Conservation (phyloP, 208 protist species). For the Trichomonas vaginalis region DNA sequence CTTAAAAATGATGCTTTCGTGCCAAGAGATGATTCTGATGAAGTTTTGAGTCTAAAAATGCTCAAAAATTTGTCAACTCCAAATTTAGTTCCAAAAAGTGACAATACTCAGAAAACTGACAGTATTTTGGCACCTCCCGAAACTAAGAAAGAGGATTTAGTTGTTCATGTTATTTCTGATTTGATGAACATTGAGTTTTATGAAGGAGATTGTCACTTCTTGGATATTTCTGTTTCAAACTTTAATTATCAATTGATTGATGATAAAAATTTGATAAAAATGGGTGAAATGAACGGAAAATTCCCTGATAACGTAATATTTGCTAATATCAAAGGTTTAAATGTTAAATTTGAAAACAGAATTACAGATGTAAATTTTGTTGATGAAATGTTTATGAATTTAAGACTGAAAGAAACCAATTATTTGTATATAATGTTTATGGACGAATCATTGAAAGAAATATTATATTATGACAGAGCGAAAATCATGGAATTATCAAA, state of each 20-base stretch:
- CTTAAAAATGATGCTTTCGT: no score
- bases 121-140: neutral
- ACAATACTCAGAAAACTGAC: no score
- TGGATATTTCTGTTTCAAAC: neutral
- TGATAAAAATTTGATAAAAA: neutral
- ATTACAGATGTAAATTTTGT: neutral
- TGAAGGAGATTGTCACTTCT: neutral
- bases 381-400: neutral
- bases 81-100: no score
- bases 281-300: neutral
- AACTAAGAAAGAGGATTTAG: neutral
- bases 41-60: no score
- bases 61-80: no score
- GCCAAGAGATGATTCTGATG: no score
- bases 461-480: neutral
- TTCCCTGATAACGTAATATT: neutral
- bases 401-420: neutral
- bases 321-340: neutral
- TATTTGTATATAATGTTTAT: neutral
- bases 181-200: neutral
- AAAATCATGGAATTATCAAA: neutral
- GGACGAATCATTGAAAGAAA: neutral
- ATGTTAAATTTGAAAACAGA: neutral
- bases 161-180: neutral
- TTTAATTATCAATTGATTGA: neutral